Evolutionary conservation across 2,329 filamentous ascomycete species (phyloP).

Genomic region (Zymoseptoria tritici): DNA sequence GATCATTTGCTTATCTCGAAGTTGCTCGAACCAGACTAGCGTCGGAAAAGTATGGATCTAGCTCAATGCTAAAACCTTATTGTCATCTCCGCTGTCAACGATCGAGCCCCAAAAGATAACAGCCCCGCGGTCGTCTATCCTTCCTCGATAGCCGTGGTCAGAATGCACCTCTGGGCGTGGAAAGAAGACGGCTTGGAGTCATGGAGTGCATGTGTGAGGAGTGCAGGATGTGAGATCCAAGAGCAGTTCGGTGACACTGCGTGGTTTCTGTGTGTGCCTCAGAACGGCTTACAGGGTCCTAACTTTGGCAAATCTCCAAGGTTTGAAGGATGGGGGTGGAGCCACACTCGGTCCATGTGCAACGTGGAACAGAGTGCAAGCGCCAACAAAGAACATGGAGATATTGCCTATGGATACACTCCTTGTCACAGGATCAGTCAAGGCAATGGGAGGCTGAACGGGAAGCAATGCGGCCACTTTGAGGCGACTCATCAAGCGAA

Average conservation of each 20-base stretch:
- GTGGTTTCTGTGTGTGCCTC: not conserved
- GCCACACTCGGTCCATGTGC: not conserved
- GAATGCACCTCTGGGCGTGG: not conserved
- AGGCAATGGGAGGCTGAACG: not conserved
- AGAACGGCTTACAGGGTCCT: not conserved
- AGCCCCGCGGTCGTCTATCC: not conserved
- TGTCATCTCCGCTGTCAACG: not conserved
- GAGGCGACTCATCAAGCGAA: not conserved
- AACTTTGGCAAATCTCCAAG: not conserved
- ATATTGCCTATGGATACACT: not conserved
- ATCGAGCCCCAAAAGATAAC: not conserved
- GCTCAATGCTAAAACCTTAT: not conserved
- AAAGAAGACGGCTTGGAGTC: not conserved
- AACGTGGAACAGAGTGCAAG: not conserved
- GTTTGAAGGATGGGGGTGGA: not conserved
- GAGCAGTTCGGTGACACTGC: not conserved
- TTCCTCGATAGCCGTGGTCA: not conserved
- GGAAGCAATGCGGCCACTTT: not conserved
- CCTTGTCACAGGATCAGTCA: not conserved
- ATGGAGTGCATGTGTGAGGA: not conserved
- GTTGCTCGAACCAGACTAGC: not conserved
- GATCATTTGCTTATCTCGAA: not conserved
- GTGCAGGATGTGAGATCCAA: not conserved
- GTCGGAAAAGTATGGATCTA: not conserved
- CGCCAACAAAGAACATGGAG: not conserved